Evolutionary conservation across 352 stramenopile genomes (phyloP).

Genomic region (Pythium coloratum): DNA sequence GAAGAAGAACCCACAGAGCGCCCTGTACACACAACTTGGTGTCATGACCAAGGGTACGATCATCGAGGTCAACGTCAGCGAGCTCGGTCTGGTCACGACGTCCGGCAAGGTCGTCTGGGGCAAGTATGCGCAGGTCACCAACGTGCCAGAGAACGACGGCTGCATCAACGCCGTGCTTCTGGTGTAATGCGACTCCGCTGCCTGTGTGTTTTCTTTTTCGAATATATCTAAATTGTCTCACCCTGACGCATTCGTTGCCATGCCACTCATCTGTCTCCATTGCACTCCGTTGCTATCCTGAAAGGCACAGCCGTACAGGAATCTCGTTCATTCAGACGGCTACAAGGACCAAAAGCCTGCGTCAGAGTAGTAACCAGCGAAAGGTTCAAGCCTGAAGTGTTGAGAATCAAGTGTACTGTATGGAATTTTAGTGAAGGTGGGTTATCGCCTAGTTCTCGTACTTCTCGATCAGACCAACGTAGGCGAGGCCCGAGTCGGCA

Average conservation of each 20-base stretch:
- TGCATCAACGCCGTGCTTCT: conserved; percentile 99
- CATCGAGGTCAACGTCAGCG: conserved; percentile 98
- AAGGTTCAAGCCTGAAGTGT: not conserved
- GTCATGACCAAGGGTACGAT: conserved; percentile 99
- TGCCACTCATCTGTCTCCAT: too few species aligned
- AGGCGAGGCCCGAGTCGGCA: conserved; percentile 96
- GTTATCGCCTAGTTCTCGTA: conserved; percentile 52
- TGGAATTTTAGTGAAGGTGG: conserved; percentile 1
- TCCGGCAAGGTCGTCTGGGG: conserved; percentile 99
- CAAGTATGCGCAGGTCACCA: conserved; percentile 99
- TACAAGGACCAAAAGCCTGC: too few species aligned
- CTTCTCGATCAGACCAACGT: conserved; percentile 94
- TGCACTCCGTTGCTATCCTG: too few species aligned
- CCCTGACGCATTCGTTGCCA: not conserved
- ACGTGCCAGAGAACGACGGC: conserved; percentile 99
- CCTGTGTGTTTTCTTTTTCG: conserved; percentile 14
- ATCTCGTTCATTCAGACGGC: too few species aligned
- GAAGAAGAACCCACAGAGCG: conserved; percentile 99
- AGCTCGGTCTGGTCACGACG: conserved; percentile 99
- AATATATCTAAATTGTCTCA: conserved; percentile 26
- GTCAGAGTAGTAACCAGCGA: not conserved
- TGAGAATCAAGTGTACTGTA: not conserved
- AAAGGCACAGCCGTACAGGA: too few species aligned
- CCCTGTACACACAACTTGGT: conserved; percentile 97
- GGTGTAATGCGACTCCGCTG: conserved; percentile 77